Percentiles rank a stretch among this genome's conserved stretches.
Evolutionary conservation across 139 green algal species (phyloP).

Genomic region (Chlamydomonas applanata): DNA sequence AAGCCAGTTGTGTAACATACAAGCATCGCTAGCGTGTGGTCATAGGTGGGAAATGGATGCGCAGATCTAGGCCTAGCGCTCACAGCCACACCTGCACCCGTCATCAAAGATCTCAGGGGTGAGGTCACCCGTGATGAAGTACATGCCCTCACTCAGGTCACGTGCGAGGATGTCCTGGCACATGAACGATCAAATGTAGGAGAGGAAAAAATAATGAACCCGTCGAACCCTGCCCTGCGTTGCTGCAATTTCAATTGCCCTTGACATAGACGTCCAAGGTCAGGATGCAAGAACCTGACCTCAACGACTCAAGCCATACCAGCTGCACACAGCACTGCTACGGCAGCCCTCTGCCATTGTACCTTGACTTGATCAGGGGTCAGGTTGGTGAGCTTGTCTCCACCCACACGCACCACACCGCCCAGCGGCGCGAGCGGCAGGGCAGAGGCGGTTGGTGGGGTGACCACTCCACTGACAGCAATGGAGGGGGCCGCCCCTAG

Average conservation of each 20-base stretch:
- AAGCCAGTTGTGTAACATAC: too few relatives aligned
- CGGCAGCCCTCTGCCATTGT: neutral
- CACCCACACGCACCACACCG: slow-evolving; percentile 28
- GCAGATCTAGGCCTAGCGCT: too few relatives aligned
- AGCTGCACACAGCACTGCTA: too few relatives aligned
- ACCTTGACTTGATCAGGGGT: slow-evolving; percentile 43
- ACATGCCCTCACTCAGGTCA: slow-evolving; percentile 69
- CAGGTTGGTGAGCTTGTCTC: slow-evolving; percentile 42
- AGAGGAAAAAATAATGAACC: too few relatives aligned
- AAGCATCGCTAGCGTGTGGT: too few relatives aligned
- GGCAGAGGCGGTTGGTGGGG: slow-evolving; percentile 2
- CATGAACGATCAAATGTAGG: neutral
- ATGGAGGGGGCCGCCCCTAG: too few relatives aligned
- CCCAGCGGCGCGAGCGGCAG: slow-evolving; percentile 54
- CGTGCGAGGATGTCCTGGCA: slow-evolving; percentile 58
- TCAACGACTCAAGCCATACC: too few relatives aligned
- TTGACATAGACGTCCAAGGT: too few relatives aligned
- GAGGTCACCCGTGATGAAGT: slow-evolving; percentile 81
- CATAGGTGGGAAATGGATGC: too few relatives aligned
- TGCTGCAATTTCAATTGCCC: too few relatives aligned
- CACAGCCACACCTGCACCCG: neutral
- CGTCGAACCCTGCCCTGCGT: too few relatives aligned
- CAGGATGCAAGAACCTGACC: too few relatives aligned
- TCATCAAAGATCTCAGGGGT: slow-evolving; percentile 40
- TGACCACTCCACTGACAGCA: neutral